phyloP scores from a whole-genome alignment of 495 filamentous ascomycete genomes.

The Penicillium odoratum region DNA sequence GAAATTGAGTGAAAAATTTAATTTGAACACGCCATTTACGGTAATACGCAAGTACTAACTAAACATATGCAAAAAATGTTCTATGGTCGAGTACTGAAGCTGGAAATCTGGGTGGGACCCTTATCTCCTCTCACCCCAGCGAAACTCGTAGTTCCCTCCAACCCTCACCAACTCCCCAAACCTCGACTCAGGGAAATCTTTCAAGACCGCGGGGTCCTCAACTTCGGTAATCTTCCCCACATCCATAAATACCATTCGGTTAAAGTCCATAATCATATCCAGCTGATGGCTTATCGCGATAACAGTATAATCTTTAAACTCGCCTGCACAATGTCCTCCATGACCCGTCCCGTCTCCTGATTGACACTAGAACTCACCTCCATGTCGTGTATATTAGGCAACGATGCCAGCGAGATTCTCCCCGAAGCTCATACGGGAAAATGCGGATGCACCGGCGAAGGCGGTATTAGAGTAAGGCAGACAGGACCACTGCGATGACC shows the following conservation, averaged over 20 bases:
- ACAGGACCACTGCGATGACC: constrained; percentile 4
- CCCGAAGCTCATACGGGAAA: constrained; percentile 36
- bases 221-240: constrained; percentile 39
- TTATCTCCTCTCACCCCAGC: no score
- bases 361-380: constrained; percentile 55
- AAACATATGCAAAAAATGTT: no score
- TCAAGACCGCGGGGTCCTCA: constrained; percentile 28
- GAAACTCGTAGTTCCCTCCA: neutral
- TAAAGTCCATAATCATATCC: constrained; percentile 47
- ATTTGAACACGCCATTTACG: no score
- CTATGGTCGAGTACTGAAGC: no score
- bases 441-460: constrained; percentile 9
- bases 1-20: no score
- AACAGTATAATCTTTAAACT: constrained; percentile 50
- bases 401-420: constrained; percentile 34
- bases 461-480: constrained; percentile 28
- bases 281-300: constrained; percentile 50
- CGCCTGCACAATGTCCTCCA: constrained; percentile 42
- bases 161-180: neutral
- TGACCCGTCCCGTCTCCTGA: constrained; percentile 40
- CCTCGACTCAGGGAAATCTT: neutral
- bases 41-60: no score
- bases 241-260: constrained; percentile 48
- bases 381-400: constrained; percentile 44
- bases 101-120: no score